A percentile compares a stretch with the other conserved stretches of the same genome.
Evolutionary conservation across 148 eudicot genomes (phyloP).

Genomic region (Rhododendron griersonianum): DNA sequence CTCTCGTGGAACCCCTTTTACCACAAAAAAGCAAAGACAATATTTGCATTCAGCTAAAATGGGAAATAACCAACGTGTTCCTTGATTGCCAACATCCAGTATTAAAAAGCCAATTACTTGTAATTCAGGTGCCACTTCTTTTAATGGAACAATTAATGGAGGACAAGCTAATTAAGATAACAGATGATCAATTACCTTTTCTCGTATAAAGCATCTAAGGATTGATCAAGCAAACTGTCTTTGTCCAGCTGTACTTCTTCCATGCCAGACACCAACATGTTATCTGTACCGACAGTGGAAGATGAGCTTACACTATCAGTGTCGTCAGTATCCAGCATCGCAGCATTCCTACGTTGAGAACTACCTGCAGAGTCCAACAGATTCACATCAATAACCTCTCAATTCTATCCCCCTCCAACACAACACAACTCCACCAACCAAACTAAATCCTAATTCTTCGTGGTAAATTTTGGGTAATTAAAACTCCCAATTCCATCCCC

Average conservation of each 20-base stretch:
- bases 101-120: background rate
- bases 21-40: background rate
- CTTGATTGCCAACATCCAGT: background rate
- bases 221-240: constrained; percentile 65
- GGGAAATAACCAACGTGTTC: background rate
- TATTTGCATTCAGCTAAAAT: background rate
- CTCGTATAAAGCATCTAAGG: constrained; percentile 70
- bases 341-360: constrained; percentile 63
- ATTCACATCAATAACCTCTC: background rate
- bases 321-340: constrained; percentile 83
- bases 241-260: constrained; percentile 53
- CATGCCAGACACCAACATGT: constrained; percentile 30
- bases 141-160: background rate
- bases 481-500: background rate
- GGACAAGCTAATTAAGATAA: background rate
- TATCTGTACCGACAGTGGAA: constrained; percentile 57
- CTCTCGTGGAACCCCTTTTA: constrained; percentile 73
- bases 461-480: background rate
- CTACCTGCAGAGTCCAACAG: constrained; percentile 40
- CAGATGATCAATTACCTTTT: constrained; percentile 44
- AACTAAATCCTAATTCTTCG: background rate
- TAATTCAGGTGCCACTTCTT: background rate
- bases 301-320: constrained; percentile 71
- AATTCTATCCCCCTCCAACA: background rate
- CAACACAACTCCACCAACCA: background rate